phyloP scores from a whole-genome alignment of 805 yeast species.

The Teunomyces aglyptinius region DNA sequence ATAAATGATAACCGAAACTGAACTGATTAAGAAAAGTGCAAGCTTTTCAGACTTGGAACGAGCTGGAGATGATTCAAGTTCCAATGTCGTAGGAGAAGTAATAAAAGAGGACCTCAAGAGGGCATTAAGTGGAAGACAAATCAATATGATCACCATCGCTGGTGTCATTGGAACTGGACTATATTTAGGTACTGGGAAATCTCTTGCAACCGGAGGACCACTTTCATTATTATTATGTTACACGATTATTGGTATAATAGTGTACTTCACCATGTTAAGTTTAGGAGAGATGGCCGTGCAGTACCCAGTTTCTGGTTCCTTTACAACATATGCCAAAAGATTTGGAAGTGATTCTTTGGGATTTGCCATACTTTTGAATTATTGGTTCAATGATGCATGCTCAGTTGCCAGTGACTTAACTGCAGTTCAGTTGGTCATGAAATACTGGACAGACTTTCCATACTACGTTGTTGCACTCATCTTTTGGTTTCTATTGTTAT shows the following conservation, averaged over 20 bases:
- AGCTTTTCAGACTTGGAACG: slow-evolving; percentile 7
- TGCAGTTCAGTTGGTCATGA: slow-evolving; percentile 45
- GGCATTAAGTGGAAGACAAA: slow-evolving; percentile 18
- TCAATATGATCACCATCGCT: slow-evolving; percentile 37
- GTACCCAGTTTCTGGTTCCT: slow-evolving; percentile 56
- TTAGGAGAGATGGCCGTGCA: slow-evolving; percentile 58
- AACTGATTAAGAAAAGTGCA: not conserved
- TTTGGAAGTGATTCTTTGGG: slow-evolving; percentile 52
- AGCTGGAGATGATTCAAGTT: slow-evolving; percentile 6
- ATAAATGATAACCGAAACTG: not conserved
- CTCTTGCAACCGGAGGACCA: slow-evolving; percentile 33
- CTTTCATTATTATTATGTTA: slow-evolving; percentile 32
- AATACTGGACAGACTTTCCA: slow-evolving; percentile 49
- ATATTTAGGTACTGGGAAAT: slow-evolving; percentile 31
- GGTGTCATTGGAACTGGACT: slow-evolving; percentile 39
- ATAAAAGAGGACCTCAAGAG: slow-evolving; percentile 9
- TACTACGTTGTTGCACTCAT: slow-evolving; percentile 52
- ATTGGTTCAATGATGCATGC: slow-evolving; percentile 52
- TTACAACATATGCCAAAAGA: slow-evolving; percentile 48
- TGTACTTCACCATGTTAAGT: slow-evolving; percentile 51
- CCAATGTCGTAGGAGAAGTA: slow-evolving; percentile 5
- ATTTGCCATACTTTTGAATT: slow-evolving; percentile 49
- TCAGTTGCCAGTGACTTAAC: slow-evolving; percentile 48
- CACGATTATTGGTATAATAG: slow-evolving; percentile 40
- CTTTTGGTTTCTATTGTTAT: slow-evolving; percentile 51